Base-by-base conservation (phyloP, 192 early-diverging fungal genomes). In the Entomortierella beljakovae region DNA sequence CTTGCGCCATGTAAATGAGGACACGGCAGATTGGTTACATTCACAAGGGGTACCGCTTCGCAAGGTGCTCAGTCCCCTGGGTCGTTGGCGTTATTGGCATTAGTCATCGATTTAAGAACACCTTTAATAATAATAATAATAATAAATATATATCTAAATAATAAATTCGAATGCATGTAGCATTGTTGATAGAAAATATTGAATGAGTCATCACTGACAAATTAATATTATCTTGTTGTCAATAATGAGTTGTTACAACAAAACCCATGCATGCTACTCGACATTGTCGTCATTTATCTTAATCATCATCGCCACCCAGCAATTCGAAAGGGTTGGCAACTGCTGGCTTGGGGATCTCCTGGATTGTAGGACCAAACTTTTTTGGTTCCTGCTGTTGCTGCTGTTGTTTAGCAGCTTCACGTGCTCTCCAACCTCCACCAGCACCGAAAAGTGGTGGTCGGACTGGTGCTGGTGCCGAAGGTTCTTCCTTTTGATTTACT, bases 381-480 rank as follows among this genome's bases (percentile, higher is more conserved):
- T 69, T 70, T 40, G 75, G 75, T 62, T 69, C 67, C 61, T 79
- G 75, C 50, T 71, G 53, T 28, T 55, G 34, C 35, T 69, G 57
- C 53, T 57, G 65, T 28, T 49, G 33, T 62, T 79, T 79, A 37
- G 75, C 75, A 1, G 75, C 75, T 62, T 70, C 61, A 40, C 75
- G 75, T 3, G 75, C 75, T 50, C 75, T 63, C 75, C 75, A 79
- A 49, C 75, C 75, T 32, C 75, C 75, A 15, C 57, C 60, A 33
- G 56, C 61, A 59, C 75, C 75, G 54, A 79, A 79, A 22, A 79
- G 56, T 53, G 75, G 75, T 29, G 75, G 75, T n/a, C 75, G 75
- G 23, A 70, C 75, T 32, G 75, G 67, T 10, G 66, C 60, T 20
- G 75, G 67, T 1, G 75, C 67, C 16, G 75, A 65, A 20, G 61